Evolutionary conservation across 2,329 filamentous ascomycete species (phyloP), one percentile per base, ranked within the genome.

Genomic region (Colletotrichum magnum): DNA sequence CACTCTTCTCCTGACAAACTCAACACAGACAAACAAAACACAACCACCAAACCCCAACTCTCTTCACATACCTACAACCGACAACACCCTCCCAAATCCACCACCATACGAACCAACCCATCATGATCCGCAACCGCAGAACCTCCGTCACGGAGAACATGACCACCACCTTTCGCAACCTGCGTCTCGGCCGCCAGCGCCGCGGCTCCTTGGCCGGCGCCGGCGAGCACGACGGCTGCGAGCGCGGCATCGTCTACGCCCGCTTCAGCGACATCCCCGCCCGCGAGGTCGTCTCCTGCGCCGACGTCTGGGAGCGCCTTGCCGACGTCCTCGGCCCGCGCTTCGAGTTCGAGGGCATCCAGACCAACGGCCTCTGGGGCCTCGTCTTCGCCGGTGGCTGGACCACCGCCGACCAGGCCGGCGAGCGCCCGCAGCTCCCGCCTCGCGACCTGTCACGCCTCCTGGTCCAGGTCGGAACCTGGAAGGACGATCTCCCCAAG

Each of bases 351-450:
- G 56, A 58, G n/a, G 16, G 24, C 24, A 9, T 58, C 26, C 15
- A 58, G 10, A 18, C 28, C 26, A 58, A 47, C n/a, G 56, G 41
- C 6, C 56, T 58, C n/a, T 58, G 56, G 56, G 56, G 45, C 3
- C n/a, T 58, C 21, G 56, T 58, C 24, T 58, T 58, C 12, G 56
- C 18, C 16, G 4, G 47, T 3, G 41, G 26, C 12, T 58, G 56
- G 56, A 58, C 56, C 10, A 58, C 56, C 13, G 43, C 56, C 56
- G 56, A 58, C n/a, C 15, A 24, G 2, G 21, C 6, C 10, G 56
- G 56, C 9, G 28, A 24, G 10, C 41, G 56, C n/a, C 56, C 56
- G 4, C 10, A 26, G 39, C 21, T 41, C 24, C 10, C 24, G 13
- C 21, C 16, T 6, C 24, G 56, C 1, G 56, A 58, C 26, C 39